A percentile compares a stretch with the other conserved stretches of the same genome.
Conservation (phyloP, 352 stramenopile species). For the Peronospora farinosa region DNA sequence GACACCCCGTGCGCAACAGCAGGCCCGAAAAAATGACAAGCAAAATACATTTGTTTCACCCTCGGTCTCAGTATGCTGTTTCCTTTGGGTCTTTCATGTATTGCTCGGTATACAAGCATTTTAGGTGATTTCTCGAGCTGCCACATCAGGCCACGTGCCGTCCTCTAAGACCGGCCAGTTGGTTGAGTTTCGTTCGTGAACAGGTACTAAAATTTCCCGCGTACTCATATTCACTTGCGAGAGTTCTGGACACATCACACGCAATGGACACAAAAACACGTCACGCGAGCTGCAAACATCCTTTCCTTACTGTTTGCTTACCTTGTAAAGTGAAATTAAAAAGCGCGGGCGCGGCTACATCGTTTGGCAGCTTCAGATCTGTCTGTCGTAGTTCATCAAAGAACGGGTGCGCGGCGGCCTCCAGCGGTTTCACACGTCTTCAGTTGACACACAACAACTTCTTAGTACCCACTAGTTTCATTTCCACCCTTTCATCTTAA, state of each 20-base stretch:
- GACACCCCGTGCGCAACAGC: not conserved
- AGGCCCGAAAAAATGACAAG: constrained; percentile 34
- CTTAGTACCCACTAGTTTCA: constrained; percentile 2
- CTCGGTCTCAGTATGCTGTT: constrained; percentile 20
- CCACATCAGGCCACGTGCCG: constrained; percentile 53
- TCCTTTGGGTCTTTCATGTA: constrained; percentile 23
- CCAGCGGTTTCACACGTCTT: constrained; percentile 70
- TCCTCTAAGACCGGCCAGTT: constrained; percentile 77
- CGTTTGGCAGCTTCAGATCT: constrained; percentile 77
- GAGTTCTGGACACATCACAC: constrained; percentile 43
- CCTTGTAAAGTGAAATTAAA: constrained; percentile 93
- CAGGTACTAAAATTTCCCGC: constrained; percentile 74
- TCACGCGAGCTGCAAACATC: not conserved
- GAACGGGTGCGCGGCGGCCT: constrained; percentile 92
- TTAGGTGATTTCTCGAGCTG: constrained; percentile 31
- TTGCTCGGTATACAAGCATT: constrained; percentile 27
- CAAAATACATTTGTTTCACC: constrained; percentile 53
- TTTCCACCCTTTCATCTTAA: not conserved
- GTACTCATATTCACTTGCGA: constrained; percentile 61
- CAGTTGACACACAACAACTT: constrained; percentile 2
- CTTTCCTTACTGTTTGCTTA: constrained; percentile 14
- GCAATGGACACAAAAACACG: not conserved
- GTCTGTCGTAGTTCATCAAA: constrained; percentile 96
- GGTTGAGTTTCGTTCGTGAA: constrained; percentile 52
- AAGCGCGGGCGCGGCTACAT: constrained; percentile 71